Evolutionary conservation across 805 yeast genomes (phyloP).

Genomic region (Wickerhamiella spandovensis): DNA sequence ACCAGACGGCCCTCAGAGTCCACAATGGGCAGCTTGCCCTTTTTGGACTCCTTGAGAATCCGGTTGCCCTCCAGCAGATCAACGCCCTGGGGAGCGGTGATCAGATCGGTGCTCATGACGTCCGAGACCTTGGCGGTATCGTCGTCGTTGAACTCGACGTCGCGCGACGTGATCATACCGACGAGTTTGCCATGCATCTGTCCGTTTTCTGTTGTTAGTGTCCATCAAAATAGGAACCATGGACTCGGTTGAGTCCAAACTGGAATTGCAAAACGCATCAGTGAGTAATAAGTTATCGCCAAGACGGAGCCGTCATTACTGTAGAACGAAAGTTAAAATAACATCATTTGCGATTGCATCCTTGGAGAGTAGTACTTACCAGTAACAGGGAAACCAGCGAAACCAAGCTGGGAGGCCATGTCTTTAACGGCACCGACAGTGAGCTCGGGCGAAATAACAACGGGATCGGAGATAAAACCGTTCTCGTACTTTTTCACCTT

Average conservation of each 20-base stretch:
- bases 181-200: slow-evolving; percentile 74
- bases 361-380: slow-evolving; percentile 49
- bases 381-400: slow-evolving; percentile 97
- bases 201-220: slow-evolving; percentile 53
- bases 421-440: slow-evolving; percentile 72
- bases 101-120: slow-evolving; percentile 80
- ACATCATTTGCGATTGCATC: slow-evolving; percentile 35
- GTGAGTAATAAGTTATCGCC: slow-evolving; percentile 50
- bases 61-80: slow-evolving; percentile 78
- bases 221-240: slow-evolving; percentile 11
- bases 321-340: slow-evolving; percentile 96
- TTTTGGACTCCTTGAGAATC: slow-evolving; percentile 80
- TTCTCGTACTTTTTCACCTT: slow-evolving; percentile 95
- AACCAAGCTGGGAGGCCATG: slow-evolving; percentile 64
- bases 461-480: slow-evolving; percentile 91
- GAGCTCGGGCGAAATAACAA: slow-evolving; percentile 61
- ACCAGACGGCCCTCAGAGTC: slow-evolving; percentile 65
- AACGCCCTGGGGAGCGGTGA: slow-evolving; percentile 75
- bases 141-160: slow-evolving; percentile 85
- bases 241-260: too few species aligned
- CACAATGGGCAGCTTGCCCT: slow-evolving; percentile 93
- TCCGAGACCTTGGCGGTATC: slow-evolving; percentile 47
- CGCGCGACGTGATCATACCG: slow-evolving; percentile 95
- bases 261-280: slow-evolving; percentile 3
- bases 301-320: slow-evolving; percentile 95